phyloP scores from a whole-genome alignment of 352 stramenopile genomes.

The Phytophthora crassamura region DNA sequence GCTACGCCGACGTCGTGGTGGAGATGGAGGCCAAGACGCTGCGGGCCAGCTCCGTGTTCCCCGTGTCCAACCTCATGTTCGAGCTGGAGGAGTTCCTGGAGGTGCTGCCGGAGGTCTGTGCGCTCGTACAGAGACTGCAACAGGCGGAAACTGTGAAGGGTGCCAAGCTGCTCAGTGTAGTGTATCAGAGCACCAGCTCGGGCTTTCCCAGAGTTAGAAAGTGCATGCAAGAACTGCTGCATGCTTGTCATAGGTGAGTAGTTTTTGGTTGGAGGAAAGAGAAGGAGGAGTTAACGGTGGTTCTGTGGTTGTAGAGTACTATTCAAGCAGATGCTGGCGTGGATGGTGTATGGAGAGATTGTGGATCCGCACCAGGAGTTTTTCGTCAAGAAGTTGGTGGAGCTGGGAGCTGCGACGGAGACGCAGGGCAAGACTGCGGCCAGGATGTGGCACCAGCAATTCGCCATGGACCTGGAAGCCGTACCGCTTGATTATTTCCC shows the following conservation, averaged over 20 bases:
- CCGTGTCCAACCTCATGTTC: conserved; percentile 68
- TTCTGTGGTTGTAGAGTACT: conserved; percentile 46
- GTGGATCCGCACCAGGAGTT: conserved; percentile 79
- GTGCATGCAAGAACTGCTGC: conserved; percentile 63
- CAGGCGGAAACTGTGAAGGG: conserved; percentile 37
- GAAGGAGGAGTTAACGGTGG: background rate
- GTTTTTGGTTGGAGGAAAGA: conserved; percentile 2
- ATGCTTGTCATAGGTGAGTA: conserved; percentile 59
- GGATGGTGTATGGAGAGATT: conserved; percentile 78
- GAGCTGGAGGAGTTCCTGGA: conserved; percentile 73
- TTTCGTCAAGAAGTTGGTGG: conserved; percentile 59
- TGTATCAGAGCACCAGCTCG: conserved; percentile 53
- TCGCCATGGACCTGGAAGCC: conserved; percentile 59
- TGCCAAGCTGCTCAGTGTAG: conserved; percentile 45
- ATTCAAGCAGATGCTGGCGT: conserved; percentile 85
- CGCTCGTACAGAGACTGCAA: conserved; percentile 50
- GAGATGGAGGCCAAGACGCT: conserved; percentile 65
- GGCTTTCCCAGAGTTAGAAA: conserved; percentile 65
- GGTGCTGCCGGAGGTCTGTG: conserved; percentile 63
- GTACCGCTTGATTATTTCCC: conserved; percentile 72
- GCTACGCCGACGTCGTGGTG: conserved; percentile 63
- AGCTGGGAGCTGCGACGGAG: background rate
- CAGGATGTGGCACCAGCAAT: conserved; percentile 59
- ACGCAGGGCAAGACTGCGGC: conserved; percentile 4
- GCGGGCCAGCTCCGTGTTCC: conserved; percentile 49